Evolutionary conservation across 768 basidiomycete genomes (phyloP).

Genomic region (Amanita inopinata): DNA sequence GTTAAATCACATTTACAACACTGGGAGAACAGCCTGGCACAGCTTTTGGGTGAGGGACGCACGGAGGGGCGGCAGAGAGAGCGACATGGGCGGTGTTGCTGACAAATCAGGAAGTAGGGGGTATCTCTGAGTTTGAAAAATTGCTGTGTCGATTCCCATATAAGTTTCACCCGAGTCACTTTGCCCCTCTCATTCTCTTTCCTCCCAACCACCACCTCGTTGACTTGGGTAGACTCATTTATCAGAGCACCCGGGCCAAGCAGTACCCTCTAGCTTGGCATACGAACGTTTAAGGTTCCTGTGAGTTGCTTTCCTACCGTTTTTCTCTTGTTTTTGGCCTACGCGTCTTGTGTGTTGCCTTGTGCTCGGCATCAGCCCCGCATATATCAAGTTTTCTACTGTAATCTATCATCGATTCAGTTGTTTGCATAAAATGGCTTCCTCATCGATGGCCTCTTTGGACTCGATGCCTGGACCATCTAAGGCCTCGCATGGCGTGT

Average conservation of each 20-base stretch:
- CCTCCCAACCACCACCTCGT: conserved; percentile 5
- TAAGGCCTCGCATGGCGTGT: background rate
- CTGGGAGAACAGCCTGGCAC: background rate
- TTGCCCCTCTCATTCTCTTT: background rate
- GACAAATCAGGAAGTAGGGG: conserved; percentile 2
- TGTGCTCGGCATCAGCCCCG: background rate
- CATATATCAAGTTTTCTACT: background rate
- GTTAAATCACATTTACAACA: background rate
- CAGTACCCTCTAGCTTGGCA: background rate
- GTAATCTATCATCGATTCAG: no score
- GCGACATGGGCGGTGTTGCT: background rate
- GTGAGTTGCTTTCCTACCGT: conserved; percentile 5
- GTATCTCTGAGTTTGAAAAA: conserved; percentile 8
- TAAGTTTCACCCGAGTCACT: conserved; percentile 2
- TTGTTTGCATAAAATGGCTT: background rate
- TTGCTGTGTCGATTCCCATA: conserved; percentile 3
- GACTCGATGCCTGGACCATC: background rate
- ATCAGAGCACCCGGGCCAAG: background rate
- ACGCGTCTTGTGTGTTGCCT: background rate
- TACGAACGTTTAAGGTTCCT: background rate
- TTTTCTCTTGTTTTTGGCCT: conserved; percentile 3
- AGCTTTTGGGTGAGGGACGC: background rate
- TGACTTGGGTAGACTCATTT: background rate
- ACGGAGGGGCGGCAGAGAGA: background rate
- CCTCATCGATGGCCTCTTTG: background rate